These are phyloP conservation scores for Kurtzmaniella cleridarum DNA, from an alignment of 805 yeast genomes.

Conservation along the genomic window DNA sequence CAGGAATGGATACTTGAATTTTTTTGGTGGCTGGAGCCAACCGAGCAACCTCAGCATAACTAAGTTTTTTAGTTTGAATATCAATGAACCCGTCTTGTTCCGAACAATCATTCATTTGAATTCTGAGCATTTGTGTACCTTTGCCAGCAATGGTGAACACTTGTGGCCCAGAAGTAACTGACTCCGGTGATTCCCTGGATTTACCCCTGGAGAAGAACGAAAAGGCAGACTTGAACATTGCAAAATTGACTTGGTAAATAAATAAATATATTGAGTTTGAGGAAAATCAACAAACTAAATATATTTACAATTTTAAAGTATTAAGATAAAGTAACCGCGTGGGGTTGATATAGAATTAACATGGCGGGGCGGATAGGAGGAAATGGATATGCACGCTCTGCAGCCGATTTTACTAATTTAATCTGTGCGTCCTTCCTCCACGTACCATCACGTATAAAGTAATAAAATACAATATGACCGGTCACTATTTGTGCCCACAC, in stretches of 20 bases:
- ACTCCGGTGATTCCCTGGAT: constrained; percentile 3
- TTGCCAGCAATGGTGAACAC: constrained; percentile 26
- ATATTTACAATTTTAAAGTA: too few species aligned
- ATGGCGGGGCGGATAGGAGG: too few species aligned
- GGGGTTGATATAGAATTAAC: too few species aligned
- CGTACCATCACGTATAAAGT: too few species aligned
- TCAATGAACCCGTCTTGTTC: constrained; percentile 31
- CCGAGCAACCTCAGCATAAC: constrained; percentile 42
- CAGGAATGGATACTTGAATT: not conserved
- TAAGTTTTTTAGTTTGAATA: constrained; percentile 27
- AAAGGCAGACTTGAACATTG: constrained; percentile 10
- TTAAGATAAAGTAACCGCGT: too few species aligned
- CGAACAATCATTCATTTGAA: constrained; percentile 28
- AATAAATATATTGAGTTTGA: not conserved
- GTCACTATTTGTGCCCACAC: too few species aligned
- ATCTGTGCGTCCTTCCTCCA: too few species aligned
- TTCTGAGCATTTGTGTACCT: constrained; percentile 22
- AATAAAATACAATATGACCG: too few species aligned
- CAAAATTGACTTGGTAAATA: not conserved
- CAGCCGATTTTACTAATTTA: too few species aligned
- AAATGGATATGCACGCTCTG: too few species aligned
- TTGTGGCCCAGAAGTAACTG: constrained; percentile 16
- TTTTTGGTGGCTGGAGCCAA: constrained; percentile 11
- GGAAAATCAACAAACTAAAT: too few species aligned
- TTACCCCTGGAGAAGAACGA: constrained; percentile 11